These are phyloP conservation scores for Trichophyton verrucosum DNA, from an alignment of 2,329 filamentous ascomycete species.

Conservation along the genomic window DNA sequence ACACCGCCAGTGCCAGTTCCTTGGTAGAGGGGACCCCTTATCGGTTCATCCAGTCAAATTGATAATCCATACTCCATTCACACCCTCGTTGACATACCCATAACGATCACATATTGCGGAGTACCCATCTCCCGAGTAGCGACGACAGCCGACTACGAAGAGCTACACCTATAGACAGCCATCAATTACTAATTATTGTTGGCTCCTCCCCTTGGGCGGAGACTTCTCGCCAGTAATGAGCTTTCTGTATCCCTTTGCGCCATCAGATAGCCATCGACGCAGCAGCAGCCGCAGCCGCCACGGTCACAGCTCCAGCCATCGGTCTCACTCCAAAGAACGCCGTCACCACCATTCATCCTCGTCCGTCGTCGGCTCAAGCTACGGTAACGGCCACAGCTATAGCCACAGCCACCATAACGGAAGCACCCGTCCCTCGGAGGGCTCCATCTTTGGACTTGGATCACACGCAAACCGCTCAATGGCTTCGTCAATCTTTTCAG, in stretches of 20 bases:
- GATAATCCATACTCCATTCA: not conserved
- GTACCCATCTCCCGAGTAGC: too few relatives aligned
- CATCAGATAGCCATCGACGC: not conserved
- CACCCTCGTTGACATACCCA: not conserved
- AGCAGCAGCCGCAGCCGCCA: not conserved
- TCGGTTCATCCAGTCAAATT: not conserved
- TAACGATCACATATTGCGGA: too few relatives aligned
- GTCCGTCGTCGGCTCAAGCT: conserved; percentile 27
- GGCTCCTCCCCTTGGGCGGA: not conserved
- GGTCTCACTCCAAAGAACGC: conserved; percentile 14
- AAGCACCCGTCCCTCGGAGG: conserved; percentile 30
- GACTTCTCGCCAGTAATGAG: not conserved
- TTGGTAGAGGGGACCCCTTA: not conserved
- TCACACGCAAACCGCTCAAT: conserved; percentile 17
- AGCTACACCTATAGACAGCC: too few relatives aligned
- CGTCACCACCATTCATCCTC: conserved; percentile 18
- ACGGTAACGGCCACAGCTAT: not conserved
- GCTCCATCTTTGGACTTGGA: conserved; percentile 36
- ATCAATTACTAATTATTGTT: not conserved
- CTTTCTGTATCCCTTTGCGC: conserved; percentile 4
- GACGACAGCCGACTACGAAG: too few relatives aligned
- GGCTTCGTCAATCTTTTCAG: conserved; percentile 34
- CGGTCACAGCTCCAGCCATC: not conserved
- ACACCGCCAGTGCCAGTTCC: not conserved
- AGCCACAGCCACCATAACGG: conserved; percentile 24